Base-by-base conservation (phyloP, 1,139 yeast genomes). In the Yamadazyma mexicana region DNA sequence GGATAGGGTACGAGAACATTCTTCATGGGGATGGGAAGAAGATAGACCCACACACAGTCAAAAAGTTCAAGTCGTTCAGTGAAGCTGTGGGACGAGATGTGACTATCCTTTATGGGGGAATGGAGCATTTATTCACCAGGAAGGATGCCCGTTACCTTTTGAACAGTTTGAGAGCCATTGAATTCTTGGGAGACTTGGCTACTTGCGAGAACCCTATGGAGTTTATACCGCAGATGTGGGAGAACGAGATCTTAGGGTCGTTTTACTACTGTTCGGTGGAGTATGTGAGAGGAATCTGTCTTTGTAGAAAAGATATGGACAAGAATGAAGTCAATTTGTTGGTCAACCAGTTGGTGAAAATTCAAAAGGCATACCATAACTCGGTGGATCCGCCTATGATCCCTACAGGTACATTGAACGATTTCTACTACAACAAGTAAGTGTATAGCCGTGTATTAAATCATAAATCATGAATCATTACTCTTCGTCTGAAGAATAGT, bases 201-300 rank as follows among this genome's bases (percentile, higher is more conserved):
- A 79, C 81, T 18, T 75, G 79, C 52, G 75, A 75, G 1, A 66
- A 77, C 37, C 70, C 75, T 14, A 44, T 57, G 44, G 74, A 69
- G 11, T 75, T 73, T 30, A 71, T 79, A 45, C 66, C 82, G 40
- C 69, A 77, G 40, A 73, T 77, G 41, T 83, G 87, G 87, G 71
- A 67, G 43, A 63, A 74, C 32, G 70, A 66, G 37, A 74, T 81
- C 31, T 62, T 84, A 39, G 66, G 67, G 4, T 73, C 75, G 17
- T 87, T 83, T 61, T 77, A 81, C 52, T 81, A 79, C 51, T 76
- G 89, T 49, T 81, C 94, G 6, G 67, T 78, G 4, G 82, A 76
- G 39, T 83, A 87, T 55, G 73, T 91, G 48, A 79, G 78, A 41
- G 78, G 77, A 1, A 55, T 68, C 8, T 66, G 71, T 36, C 51